Evolutionary conservation across 768 basidiomycete genomes (phyloP).

Genomic region (Xerocomellus intermedius): DNA sequence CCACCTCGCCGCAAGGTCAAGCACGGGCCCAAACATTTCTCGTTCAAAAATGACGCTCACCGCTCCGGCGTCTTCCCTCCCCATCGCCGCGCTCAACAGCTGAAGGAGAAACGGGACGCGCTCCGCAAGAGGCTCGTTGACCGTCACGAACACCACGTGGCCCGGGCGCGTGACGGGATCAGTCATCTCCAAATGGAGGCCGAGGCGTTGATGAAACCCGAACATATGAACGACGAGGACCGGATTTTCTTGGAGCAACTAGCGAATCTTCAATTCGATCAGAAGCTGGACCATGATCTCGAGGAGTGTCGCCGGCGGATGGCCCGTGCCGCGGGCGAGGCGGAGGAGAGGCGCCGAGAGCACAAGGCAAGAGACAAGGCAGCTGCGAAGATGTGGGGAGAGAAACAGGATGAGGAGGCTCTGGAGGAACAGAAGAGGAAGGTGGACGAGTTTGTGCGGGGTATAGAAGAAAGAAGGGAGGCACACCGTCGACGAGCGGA

Average conservation of each 20-base stretch:
- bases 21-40: conserved; percentile 17
- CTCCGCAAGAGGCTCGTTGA: neutral
- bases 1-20: conserved; percentile 10
- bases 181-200: conserved; percentile 10
- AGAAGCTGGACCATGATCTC: conserved; percentile 11
- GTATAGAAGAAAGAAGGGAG: conserved; percentile 3
- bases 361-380: conserved; percentile 19
- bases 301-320: conserved; percentile 20
- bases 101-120: conserved; percentile 11
- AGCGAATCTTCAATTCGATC: conserved; percentile 12
- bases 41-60: conserved; percentile 1
- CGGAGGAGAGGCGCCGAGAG: conserved; percentile 12
- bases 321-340: conserved; percentile 22
- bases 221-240: conserved; percentile 19
- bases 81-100: conserved; percentile 1
- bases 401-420: conserved; percentile 14
- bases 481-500: conserved; percentile 9
- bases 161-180: conserved; percentile 1
- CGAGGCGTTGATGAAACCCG: conserved; percentile 16
- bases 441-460: conserved; percentile 22
- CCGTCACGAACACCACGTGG: conserved; percentile 2
- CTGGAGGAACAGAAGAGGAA: conserved; percentile 13
- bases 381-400: conserved; percentile 17
- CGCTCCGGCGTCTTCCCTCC: neutral
- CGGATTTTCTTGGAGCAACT: conserved; percentile 28